Evolutionary conservation across 257 asterid genomes (phyloP).

Genomic region (Petunia axillaris): DNA sequence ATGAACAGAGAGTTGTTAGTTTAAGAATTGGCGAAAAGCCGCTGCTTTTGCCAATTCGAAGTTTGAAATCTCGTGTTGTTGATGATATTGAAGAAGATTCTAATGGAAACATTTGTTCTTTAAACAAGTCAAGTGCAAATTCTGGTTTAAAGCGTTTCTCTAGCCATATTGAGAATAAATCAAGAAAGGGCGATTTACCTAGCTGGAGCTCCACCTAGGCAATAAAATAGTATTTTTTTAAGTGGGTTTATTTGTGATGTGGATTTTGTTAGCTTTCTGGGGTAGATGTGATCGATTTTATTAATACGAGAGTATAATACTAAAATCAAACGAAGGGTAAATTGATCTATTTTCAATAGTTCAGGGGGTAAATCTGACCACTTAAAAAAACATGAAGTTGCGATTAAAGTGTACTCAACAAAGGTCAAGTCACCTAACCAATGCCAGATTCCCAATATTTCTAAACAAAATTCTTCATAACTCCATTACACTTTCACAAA

Average conservation of each 20-base stretch:
- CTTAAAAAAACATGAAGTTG: no score
- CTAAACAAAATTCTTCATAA: not conserved
- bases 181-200: slow-evolving; percentile 36
- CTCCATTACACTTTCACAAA: not conserved
- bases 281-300: no score
- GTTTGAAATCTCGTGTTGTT: slow-evolving; percentile 69
- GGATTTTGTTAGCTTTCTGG: no score
- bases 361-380: no score
- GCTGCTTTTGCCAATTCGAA: slow-evolving; percentile 79
- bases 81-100: slow-evolving; percentile 28
- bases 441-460: not conserved
- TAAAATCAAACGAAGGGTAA: no score
- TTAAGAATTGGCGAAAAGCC: slow-evolving; percentile 65
- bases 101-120: slow-evolving; percentile 1
- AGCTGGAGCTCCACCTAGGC: no score
- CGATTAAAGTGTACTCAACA: not conserved
- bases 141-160: not conserved
- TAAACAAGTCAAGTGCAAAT: no score
- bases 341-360: no score
- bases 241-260: no score
- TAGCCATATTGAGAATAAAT: not conserved
- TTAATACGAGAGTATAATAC: no score
- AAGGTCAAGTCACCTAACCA: not conserved
- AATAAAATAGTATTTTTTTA: no score
- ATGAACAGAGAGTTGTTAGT: slow-evolving; percentile 27